A percentile compares a stretch with the other conserved stretches of the same genome.
Conservation (phyloP, 805 yeast genomes). For the Cephaloascus fragrans region DNA sequence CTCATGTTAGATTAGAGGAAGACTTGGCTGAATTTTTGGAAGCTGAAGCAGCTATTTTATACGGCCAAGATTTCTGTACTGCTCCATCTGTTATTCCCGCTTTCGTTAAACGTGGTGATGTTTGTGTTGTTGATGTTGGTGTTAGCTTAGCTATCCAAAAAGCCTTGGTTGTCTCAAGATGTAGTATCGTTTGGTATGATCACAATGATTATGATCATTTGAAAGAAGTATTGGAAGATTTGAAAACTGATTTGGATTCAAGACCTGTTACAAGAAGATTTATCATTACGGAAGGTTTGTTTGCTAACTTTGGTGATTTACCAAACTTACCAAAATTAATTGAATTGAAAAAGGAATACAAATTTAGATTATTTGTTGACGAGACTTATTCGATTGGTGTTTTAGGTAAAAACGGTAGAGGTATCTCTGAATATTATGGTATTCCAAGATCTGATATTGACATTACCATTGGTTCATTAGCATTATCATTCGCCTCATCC, state of each 20-base stretch:
- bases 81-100: slow-evolving; percentile 87
- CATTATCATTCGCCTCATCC: slow-evolving; percentile 69
- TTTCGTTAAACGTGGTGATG: slow-evolving; percentile 90
- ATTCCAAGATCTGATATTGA: slow-evolving; percentile 68
- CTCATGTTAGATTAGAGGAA: slow-evolving; percentile 71
- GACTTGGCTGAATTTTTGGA: slow-evolving; percentile 69
- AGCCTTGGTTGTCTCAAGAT: slow-evolving; percentile 79
- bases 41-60: slow-evolving; percentile 69
- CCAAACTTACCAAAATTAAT: slow-evolving; percentile 61
- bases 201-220: slow-evolving; percentile 86
- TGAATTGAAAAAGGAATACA: slow-evolving; percentile 69
- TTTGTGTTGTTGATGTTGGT: slow-evolving; percentile 78
- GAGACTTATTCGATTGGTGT: slow-evolving; percentile 84
- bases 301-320: slow-evolving; percentile 72
- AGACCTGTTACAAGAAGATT: slow-evolving; percentile 81
- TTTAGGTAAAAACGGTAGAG: slow-evolving; percentile 78
- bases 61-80: slow-evolving; percentile 89
- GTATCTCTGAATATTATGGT: slow-evolving; percentile 65
- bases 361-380: slow-evolving; percentile 80
- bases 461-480: slow-evolving; percentile 81
- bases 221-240: slow-evolving; percentile 54
- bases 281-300: slow-evolving; percentile 86
- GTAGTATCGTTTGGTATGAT: slow-evolving; percentile 72
- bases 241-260: slow-evolving; percentile 48
- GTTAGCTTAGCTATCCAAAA: slow-evolving; percentile 74